Conservation (phyloP, 768 basidiomycete species). For the Rhodosporidiobolus sp. region DNA sequence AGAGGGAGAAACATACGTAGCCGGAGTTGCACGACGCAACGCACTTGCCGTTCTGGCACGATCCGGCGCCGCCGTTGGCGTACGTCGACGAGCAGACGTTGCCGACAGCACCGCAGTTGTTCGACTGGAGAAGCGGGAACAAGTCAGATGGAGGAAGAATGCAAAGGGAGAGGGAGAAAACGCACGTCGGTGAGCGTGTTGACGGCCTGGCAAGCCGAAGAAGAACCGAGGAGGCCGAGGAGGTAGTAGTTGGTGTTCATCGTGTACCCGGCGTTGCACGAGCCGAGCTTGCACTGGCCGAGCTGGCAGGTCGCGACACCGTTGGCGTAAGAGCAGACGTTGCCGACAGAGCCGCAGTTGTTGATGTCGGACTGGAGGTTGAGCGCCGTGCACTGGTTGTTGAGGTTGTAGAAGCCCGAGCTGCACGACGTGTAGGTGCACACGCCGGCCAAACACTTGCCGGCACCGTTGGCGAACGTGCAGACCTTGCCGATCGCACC, state of each 20-base stretch:
- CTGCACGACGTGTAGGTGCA: slow-evolving; percentile 32
- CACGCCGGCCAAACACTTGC: slow-evolving; percentile 12
- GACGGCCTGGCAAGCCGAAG: slow-evolving; percentile 16
- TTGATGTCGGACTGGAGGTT: slow-evolving; percentile 21
- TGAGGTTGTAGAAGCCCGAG: slow-evolving; percentile 31
- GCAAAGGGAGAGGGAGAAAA: not conserved
- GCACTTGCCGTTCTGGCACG: slow-evolving; percentile 6
- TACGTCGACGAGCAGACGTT: slow-evolving; percentile 25
- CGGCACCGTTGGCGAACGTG: slow-evolving; percentile 23
- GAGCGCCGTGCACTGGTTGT: slow-evolving; percentile 25
- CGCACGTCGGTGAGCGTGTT: slow-evolving; percentile 19
- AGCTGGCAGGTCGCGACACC: slow-evolving; percentile 7
- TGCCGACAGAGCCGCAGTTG: slow-evolving; percentile 35
- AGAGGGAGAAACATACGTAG: slow-evolving; percentile 11
- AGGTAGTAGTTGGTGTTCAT: slow-evolving; percentile 3
- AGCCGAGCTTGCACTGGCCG: slow-evolving; percentile 20
- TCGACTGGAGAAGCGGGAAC: not conserved
- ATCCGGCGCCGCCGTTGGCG: slow-evolving; percentile 19
- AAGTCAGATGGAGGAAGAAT: not conserved
- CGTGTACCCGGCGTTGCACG: slow-evolving; percentile 22
- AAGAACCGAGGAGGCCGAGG: slow-evolving; percentile 11
- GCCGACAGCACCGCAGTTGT: slow-evolving; percentile 27
- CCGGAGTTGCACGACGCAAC: slow-evolving; percentile 11
- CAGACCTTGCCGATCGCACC: slow-evolving; percentile 24
- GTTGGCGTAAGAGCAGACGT: slow-evolving; percentile 21